Base-by-base conservation (phyloP, 1,284 basidiomycete genomes). In the Ustilago trichophora region DNA sequence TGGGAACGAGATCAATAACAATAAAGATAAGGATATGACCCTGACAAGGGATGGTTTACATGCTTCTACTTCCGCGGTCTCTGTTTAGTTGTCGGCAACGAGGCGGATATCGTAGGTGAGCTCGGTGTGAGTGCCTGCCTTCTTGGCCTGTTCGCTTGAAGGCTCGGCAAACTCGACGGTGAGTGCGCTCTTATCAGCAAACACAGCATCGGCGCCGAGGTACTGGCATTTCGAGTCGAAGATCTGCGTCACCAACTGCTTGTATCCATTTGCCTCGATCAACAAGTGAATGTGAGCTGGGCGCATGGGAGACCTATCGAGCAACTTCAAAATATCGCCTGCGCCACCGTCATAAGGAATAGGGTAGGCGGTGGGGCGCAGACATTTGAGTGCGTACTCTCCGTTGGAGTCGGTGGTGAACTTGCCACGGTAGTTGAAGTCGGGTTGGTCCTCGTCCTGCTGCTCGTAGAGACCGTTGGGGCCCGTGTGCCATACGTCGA, bases 381-480 rank as follows among this genome's bases (percentile, higher is more conserved):
- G 72, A 50, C 77, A 79, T 55, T 78, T 66, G 4, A 76, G 58
- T 26, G 65, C 55, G 51, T 82, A 83, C 13, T 71, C 22, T 10
- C 82, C 82, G n/a, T 81, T 38, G 11, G 62, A 57, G 50, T 79
- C 81, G 13, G 82, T 82, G 26, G 64, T 63, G 70, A 82, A 82
- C 19, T 71, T 66, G 22, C 80, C 80, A 31, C 76, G 62, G 52
- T 78, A 78, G 60, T 81, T 73, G 52, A 71, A 75, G 32, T 82
- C 80, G 6, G 83, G 80, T 70, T 82, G 81, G 6, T 77, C 55
- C 8, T 77, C 76, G 16, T 76, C 75, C 62, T 83, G 82, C 16
- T 82, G 73, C 60, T 83, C 83, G 72, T 83, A 83, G 11, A 82
- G 70, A 1, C 82, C 83, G 53, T 83, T 82, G 15, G 82, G 81